Base-by-base conservation (phyloP, 768 basidiomycete genomes). In the Boletus vermiculosoides region DNA sequence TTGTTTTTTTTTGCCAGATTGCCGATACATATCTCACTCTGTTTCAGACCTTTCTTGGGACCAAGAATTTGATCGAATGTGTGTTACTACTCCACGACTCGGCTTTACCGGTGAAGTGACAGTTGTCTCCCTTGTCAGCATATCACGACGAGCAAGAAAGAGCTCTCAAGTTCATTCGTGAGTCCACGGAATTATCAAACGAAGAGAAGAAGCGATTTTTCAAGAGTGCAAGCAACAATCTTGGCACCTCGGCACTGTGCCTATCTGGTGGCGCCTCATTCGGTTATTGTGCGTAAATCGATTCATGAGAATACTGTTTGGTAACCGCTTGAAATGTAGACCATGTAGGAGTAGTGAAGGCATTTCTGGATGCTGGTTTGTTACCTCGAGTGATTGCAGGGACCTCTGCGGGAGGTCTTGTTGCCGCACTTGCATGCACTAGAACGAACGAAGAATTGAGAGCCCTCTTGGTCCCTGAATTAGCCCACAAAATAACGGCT, bases 181-280 rank as follows among this genome's bases (percentile, higher is more conserved):
- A 86, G 23, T 83, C 90, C 0, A 77, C 82, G 0, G 84, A 87
- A 28, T 74, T 98, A 9, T 83, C 88, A 0, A 75, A 84, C 15
- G 92, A 97, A 54, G 94, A 98, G 74, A 98, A 98, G 76, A 84
- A 84, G 62, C 82, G 86, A 11, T 98, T 99, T 70, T 98, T 97
- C 77, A 89, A 89, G 69, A 87, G 82, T 59, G 84, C 88, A 45
- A 94, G 92, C 68, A 88, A 90, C 47, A 95, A 97, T 74, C 80
- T 95, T 12, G 96, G 96, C 70, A 85, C 90, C 4, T 89, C 91
- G 40, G 96, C 97, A 0, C 75, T 99, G 5, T 98, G 96, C 71
- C 80, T 99, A 12, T 94, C 91, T n/a, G 97, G 97, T 16, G 96
- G 97, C 7, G 97, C 92, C 9, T 87, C 88, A 1, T 96, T 98